These are phyloP conservation scores for Ganoderma lingzhi DNA, from an alignment of 1,284 basidiomycete species.

Conservation along the genomic window DNA sequence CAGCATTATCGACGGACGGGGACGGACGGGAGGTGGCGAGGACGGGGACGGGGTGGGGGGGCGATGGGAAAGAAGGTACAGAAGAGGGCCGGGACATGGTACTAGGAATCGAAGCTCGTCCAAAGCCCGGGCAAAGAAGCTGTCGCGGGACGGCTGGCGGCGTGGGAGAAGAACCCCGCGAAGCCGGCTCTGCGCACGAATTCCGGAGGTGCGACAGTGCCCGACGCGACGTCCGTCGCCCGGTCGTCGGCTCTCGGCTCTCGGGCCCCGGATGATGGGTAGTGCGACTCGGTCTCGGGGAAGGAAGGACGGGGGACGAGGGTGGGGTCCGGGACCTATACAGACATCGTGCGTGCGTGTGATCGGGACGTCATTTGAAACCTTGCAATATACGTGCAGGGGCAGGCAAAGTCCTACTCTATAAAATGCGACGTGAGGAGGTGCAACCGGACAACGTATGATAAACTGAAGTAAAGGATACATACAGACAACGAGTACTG, in stretches of 20 bases:
- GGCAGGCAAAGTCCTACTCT: not conserved
- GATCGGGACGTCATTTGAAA: not conserved
- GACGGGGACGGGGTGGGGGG: not conserved
- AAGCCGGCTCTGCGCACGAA: not conserved
- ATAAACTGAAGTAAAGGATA: conserved; percentile 14
- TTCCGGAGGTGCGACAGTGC: not conserved
- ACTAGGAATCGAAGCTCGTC: conserved; percentile 24
- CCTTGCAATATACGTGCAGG: conserved; percentile 8
- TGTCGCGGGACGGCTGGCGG: conserved; percentile 9
- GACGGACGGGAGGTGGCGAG: not conserved
- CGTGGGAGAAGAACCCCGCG: conserved; percentile 6
- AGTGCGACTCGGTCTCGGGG: not conserved
- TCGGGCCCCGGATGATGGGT: conserved; percentile 4
- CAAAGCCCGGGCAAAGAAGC: conserved; percentile 21
- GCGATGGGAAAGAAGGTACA: conserved; percentile 18
- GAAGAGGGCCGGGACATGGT: conserved; percentile 19
- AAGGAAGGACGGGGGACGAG: not conserved
- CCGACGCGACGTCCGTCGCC: conserved; percentile 5
- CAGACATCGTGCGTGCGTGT: conserved; percentile 3
- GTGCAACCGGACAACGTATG: conserved; percentile 10
- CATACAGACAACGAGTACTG: conserved; percentile 16
- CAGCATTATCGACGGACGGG: not conserved
- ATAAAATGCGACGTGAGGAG: conserved; percentile 9
- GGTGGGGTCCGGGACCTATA: conserved; percentile 1
- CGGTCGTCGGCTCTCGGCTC: conserved; percentile 1